These are phyloP conservation scores for Aurinia saxatilis DNA, from an alignment of 345 rosid species.

Conservation along the genomic window DNA sequence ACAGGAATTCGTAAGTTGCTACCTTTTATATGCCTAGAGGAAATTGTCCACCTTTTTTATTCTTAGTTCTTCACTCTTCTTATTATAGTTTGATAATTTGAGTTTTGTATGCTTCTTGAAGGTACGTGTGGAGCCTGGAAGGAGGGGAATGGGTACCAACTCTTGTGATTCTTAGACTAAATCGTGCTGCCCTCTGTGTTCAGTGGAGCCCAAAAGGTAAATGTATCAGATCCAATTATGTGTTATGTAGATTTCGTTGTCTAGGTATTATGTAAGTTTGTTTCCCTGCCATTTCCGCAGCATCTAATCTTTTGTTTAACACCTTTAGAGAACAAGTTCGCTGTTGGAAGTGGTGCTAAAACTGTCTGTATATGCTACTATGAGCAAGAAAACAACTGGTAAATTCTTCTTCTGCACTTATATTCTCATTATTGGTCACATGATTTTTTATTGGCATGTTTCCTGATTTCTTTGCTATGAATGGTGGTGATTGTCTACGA, in stretches of 20 bases:
- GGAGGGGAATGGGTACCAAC: slow-evolving; percentile 92
- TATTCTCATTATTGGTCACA: not conserved
- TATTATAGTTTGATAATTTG: slow-evolving; percentile 1
- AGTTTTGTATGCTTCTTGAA: slow-evolving; percentile 18
- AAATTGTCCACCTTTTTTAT: not conserved
- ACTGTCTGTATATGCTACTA: slow-evolving; percentile 96
- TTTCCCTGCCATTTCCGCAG: not conserved
- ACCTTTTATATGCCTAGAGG: slow-evolving; percentile 1
- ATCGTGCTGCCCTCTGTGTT: slow-evolving; percentile 95
- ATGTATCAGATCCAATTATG: not conserved
- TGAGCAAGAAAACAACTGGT: slow-evolving; percentile 99
- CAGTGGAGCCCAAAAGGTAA: slow-evolving; percentile 96
- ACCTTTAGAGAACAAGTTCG: slow-evolving; percentile 85
- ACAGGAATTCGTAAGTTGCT: slow-evolving; percentile 85
- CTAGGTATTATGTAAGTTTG: not conserved
- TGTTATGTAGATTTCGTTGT: slow-evolving; percentile 6
- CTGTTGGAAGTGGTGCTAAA: slow-evolving; percentile 99
- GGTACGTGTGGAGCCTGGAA: slow-evolving; percentile 92
- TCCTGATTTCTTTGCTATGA: not conserved
- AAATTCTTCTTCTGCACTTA: slow-evolving; percentile 13
- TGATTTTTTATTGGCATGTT: not conserved
- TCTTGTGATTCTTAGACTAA: slow-evolving; percentile 93
- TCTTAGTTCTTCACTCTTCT: slow-evolving; percentile 15
- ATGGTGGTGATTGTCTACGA: not conserved
- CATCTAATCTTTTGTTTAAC: slow-evolving; percentile 18